phyloP scores from a whole-genome alignment of 2,329 filamentous ascomycete species.

The Talaromyces sp. region DNA sequence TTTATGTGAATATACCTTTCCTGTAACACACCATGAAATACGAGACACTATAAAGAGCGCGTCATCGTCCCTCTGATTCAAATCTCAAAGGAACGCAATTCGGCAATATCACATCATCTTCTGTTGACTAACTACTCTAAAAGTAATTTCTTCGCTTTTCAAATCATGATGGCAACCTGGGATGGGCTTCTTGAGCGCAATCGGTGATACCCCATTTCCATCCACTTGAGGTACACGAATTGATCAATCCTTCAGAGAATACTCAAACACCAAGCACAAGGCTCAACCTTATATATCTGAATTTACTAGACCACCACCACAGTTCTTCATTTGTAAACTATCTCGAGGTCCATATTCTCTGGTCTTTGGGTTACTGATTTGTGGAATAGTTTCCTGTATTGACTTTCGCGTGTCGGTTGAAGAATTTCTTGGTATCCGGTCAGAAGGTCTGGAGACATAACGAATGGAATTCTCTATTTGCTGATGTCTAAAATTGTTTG shows the following conservation, averaged over 20 bases:
- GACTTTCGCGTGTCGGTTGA: too few species aligned
- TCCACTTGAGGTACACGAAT: neutral
- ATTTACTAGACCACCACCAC: neutral
- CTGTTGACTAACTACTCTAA: neutral
- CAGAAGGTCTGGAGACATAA: too few species aligned
- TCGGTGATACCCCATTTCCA: neutral
- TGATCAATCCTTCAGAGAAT: neutral
- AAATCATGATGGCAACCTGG: neutral
- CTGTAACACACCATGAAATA: neutral
- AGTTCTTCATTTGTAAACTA: too few species aligned
- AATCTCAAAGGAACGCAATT: neutral
- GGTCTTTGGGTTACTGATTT: too few species aligned
- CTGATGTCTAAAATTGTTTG: too few species aligned
- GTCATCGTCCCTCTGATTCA: too few species aligned
- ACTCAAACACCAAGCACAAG: neutral
- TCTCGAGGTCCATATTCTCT: too few species aligned
- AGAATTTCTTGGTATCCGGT: too few species aligned
- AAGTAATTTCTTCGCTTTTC: neutral
- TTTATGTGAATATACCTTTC: too few species aligned
- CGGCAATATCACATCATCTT: neutral
- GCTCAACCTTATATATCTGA: neutral
- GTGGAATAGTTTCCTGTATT: too few species aligned
- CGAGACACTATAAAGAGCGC: neutral
- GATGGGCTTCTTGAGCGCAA: neutral
- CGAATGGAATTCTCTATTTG: too few species aligned